A percentile compares a stretch with the other conserved stretches of the same genome.
phyloP scores from a whole-genome alignment of 2,329 filamentous ascomycete species.

The Allantophomopsis lycopodina region DNA sequence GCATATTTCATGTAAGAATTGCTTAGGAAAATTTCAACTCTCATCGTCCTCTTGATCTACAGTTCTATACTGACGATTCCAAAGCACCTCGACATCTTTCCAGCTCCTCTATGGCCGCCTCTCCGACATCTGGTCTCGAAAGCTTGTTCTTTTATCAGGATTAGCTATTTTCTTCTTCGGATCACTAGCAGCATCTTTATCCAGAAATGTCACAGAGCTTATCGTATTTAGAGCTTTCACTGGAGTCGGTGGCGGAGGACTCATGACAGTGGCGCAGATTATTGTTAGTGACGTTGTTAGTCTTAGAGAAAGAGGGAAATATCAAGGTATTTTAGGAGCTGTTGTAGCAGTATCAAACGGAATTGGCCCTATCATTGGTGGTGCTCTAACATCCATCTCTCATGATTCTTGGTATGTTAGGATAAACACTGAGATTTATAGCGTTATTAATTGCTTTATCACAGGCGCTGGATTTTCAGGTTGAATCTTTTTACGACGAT shows the following conservation, averaged over 20 bases:
- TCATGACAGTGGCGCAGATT: neutral
- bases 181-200: no score
- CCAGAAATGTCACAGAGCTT: no score
- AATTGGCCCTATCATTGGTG: slow-evolving; percentile 38
- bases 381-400: slow-evolving; percentile 20
- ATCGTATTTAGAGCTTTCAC: neutral
- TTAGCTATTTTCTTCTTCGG: no score
- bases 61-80: neutral
- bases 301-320: neutral
- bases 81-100: neutral
- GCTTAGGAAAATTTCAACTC: no score
- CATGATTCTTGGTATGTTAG: no score
- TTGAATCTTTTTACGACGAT: slow-evolving; percentile 24
- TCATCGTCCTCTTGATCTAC: no score
- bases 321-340: slow-evolving; percentile 20
- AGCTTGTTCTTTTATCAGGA: no score
- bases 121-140: no score
- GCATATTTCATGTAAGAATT: slow-evolving; percentile 38
- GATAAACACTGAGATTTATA: no score
- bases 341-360: slow-evolving; percentile 39
- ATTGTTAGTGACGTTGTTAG: neutral
- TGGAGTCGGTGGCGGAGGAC: neutral
- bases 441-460: slow-evolving; percentile 11
- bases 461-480: slow-evolving; percentile 17
- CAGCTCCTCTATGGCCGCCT: no score